Evolutionary conservation across 2,329 filamentous ascomycete genomes (phyloP).

Genomic region (Xylaria sp.): DNA sequence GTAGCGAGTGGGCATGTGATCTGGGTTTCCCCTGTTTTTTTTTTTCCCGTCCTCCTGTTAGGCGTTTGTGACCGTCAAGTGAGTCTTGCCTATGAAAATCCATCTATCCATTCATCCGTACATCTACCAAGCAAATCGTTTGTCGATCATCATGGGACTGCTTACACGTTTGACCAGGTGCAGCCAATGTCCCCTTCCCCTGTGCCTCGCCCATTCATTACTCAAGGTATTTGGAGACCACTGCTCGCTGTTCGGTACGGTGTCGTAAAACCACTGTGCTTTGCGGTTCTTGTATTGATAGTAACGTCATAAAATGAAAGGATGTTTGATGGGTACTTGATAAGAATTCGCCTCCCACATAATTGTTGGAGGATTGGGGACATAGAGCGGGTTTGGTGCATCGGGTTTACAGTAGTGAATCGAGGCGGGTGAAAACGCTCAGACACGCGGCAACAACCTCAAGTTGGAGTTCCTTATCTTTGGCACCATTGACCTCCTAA

Average conservation of each 20-base stretch:
- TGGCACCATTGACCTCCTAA: constrained; percentile 82
- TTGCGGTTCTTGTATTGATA: constrained; percentile 5
- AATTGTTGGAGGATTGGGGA: constrained; percentile 22
- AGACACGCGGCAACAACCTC: constrained; percentile 97
- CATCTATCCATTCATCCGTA: constrained; percentile 36
- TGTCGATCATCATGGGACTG: constrained; percentile 14
- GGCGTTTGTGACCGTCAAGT: constrained; percentile 12
- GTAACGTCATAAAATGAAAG: constrained; percentile 24
- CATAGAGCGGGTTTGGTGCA: constrained; percentile 11
- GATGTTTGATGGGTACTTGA: constrained; percentile 15
- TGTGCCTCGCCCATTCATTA: constrained; percentile 19
- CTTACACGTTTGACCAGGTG: constrained; percentile 6
- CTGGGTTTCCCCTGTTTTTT: neutral
- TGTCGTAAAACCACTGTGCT: constrained; percentile 6
- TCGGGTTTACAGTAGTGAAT: constrained; percentile 81
- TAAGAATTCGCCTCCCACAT: constrained; percentile 18
- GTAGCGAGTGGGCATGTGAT: constrained; percentile 17
- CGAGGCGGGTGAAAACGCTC: constrained; percentile 96
- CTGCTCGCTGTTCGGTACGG: constrained; percentile 12
- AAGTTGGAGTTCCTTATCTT: constrained; percentile 94
- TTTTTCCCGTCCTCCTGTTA: neutral
- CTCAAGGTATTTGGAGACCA: constrained; percentile 26
- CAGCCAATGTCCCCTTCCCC: constrained; percentile 18
- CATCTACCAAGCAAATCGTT: constrained; percentile 31
- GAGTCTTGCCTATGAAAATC: constrained; percentile 26